Conservation (phyloP, 1,139 yeast species). For the Blastobotrys illinoisensis region DNA sequence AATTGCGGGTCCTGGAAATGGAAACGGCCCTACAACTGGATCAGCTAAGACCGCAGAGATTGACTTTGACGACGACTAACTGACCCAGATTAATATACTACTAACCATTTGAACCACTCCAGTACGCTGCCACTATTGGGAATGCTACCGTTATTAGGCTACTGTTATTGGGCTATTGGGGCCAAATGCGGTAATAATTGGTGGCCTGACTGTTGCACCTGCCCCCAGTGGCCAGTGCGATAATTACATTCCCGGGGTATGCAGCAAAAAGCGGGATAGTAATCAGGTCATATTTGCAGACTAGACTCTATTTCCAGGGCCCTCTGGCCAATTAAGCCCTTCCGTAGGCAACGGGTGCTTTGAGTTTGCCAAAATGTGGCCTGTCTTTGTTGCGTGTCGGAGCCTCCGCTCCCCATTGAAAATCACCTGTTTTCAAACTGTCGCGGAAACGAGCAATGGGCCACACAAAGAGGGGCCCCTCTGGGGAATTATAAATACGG, state of each 20-base stretch:
- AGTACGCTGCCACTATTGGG: too few species aligned
- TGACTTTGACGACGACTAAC: slow-evolving; percentile 7
- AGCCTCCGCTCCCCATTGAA: neutral
- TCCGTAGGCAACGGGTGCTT: neutral
- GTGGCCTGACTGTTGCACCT: neutral
- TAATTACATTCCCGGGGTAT: too few species aligned
- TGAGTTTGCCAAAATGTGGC: neutral
- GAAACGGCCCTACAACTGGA: neutral
- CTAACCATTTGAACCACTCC: neutral
- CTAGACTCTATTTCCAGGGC: too few species aligned
- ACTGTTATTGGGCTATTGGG: too few species aligned
- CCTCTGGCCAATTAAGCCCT: neutral
- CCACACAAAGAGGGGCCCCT: neutral
- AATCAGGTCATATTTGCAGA: neutral
- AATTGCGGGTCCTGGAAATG: too few species aligned
- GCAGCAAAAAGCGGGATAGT: neutral
- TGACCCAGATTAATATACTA: neutral
- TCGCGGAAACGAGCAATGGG: neutral
- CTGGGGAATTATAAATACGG: neutral
- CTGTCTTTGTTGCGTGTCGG: neutral
- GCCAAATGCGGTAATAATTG: neutral
- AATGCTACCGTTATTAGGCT: too few species aligned
- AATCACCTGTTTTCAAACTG: neutral
- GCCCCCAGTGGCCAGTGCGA: neutral
- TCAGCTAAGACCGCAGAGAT: slow-evolving; percentile 5